phyloP scores from a whole-genome alignment of 2,329 filamentous ascomycete species.

The Eurotiales sp. region DNA sequence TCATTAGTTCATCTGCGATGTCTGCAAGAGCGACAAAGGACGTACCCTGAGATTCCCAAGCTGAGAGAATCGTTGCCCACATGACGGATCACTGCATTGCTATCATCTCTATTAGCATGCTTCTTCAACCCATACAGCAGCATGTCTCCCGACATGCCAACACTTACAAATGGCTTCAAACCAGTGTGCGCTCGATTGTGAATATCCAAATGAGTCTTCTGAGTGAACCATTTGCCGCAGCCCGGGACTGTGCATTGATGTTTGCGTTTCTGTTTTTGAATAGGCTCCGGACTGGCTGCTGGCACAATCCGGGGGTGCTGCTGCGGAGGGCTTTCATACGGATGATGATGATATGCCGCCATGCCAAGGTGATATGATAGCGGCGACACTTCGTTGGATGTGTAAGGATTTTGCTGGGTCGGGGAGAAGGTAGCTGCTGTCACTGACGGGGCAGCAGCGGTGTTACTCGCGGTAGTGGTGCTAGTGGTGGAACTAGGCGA shows the following conservation, averaged over 20 bases:
- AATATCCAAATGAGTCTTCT: conserved; percentile 90
- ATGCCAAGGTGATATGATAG: conserved; percentile 17
- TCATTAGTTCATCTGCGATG: too few relatives aligned
- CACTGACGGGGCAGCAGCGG: conserved; percentile 24
- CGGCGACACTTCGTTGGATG: conserved; percentile 18
- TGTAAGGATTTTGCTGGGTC: conserved; percentile 29
- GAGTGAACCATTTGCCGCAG: conserved; percentile 79
- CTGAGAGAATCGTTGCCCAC: conserved; percentile 80
- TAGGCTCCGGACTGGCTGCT: neutral
- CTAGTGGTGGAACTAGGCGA: conserved; percentile 17
- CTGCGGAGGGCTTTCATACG: conserved; percentile 20
- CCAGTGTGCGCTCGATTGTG: conserved; percentile 87
- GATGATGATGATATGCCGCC: conserved; percentile 22
- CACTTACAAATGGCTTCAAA: conserved; percentile 80
- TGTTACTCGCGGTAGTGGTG: conserved; percentile 1
- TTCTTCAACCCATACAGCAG: too few relatives aligned
- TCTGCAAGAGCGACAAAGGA: conserved; percentile 8
- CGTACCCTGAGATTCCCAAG: conserved; percentile 81
- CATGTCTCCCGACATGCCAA: too few relatives aligned
- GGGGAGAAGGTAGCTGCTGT: conserved; percentile 21
- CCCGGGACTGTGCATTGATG: conserved; percentile 70
- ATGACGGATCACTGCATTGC: conserved; percentile 66
- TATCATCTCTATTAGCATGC: neutral
- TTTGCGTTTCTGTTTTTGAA: conserved; percentile 50
- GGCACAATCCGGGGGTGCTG: conserved; percentile 25